Conservation (phyloP, 768 basidiomycete species). For the Trametes sanguinea region DNA sequence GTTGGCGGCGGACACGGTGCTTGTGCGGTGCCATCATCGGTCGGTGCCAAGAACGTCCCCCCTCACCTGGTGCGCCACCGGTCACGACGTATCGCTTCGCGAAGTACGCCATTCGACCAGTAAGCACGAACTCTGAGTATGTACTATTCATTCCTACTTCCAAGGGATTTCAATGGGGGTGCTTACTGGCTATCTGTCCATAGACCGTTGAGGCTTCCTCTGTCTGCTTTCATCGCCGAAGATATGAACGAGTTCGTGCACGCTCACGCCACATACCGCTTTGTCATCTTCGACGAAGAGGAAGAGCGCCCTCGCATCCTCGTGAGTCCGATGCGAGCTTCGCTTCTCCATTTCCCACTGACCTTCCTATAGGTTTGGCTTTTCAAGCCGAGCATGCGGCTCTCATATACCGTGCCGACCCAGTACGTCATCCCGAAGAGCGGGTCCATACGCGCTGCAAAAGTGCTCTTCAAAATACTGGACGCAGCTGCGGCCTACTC, state of each 20-base stretch:
- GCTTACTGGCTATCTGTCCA: constrained; percentile 8
- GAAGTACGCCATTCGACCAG: constrained; percentile 82
- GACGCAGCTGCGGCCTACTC: constrained; percentile 54
- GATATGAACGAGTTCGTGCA: constrained; percentile 91
- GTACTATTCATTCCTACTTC: constrained; percentile 31
- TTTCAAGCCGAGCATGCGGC: constrained; percentile 85
- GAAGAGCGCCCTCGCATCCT: constrained; percentile 76
- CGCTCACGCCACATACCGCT: constrained; percentile 92
- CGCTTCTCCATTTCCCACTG: neutral
- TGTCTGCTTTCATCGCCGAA: constrained; percentile 88
- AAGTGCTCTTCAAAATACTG: constrained; percentile 83
- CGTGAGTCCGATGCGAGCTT: constrained; percentile 45
- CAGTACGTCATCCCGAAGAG: constrained; percentile 61
- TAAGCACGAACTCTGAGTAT: constrained; percentile 62
- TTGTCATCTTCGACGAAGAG: constrained; percentile 86
- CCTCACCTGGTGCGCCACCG: constrained; percentile 31
- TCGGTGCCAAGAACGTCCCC: constrained; percentile 56
- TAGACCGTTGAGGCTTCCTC: constrained; percentile 50
- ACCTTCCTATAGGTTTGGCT: constrained; percentile 72
- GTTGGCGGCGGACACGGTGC: constrained; percentile 70
- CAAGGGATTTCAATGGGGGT: neutral
- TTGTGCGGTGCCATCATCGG: constrained; percentile 84
- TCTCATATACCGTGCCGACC: constrained; percentile 67
- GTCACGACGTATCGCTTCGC: constrained; percentile 65
- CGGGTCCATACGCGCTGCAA: constrained; percentile 68